Conservation (phyloP, 345 rosid genomes). For the Eutrema heterophyllum region DNA sequence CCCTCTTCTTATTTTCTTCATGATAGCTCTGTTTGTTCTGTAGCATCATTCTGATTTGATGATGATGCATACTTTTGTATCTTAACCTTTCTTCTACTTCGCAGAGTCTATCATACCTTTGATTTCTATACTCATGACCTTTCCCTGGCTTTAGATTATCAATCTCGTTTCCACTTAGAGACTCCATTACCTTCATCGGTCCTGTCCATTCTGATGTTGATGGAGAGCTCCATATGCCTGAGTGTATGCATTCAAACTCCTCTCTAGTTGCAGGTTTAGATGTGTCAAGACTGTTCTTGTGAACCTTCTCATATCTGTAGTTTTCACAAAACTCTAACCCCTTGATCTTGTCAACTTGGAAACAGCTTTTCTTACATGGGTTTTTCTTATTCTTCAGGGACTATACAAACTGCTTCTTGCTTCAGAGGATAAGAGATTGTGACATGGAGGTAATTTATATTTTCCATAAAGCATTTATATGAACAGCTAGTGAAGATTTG, state of each 20-base stretch:
- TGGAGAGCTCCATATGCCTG: not conserved
- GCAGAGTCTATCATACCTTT: not conserved
- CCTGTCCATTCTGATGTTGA: not conserved
- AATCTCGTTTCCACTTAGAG: not conserved
- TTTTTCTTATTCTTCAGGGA: no score
- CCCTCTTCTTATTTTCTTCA: no score
- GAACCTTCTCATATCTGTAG: no score
- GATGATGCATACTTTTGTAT: not conserved
- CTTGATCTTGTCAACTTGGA: not conserved
- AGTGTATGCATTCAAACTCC: not conserved
- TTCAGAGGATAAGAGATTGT: no score
- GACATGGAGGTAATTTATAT: no score
- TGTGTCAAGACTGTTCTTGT: not conserved
- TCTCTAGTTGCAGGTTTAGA: not conserved
- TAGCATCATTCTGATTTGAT: no score
- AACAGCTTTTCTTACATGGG: not conserved
- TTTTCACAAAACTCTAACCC: not conserved
- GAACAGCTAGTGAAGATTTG: no score
- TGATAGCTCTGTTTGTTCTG: no score
- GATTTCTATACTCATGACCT: not conserved
- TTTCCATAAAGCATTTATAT: no score
- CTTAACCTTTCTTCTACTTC: not conserved
- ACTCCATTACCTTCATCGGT: not conserved
- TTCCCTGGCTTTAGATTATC: not conserved
- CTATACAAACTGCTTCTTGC: no score